phyloP scores from a whole-genome alignment of 1,284 basidiomycete genomes.

The Macrocystidia cucumis region DNA sequence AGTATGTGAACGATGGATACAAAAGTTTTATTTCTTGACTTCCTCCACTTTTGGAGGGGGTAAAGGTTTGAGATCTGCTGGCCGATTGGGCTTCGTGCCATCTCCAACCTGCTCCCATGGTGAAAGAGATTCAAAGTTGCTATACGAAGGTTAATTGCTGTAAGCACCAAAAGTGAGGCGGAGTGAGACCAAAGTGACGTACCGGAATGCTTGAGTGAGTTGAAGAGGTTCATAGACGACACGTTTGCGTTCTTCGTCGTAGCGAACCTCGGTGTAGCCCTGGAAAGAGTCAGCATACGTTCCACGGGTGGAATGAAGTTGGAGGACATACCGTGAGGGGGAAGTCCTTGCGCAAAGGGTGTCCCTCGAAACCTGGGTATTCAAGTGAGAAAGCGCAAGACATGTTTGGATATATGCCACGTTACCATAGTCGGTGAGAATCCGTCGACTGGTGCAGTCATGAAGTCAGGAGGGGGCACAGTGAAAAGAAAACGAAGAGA shows the following conservation, averaged over 20 bases:
- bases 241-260: conserved; percentile 98
- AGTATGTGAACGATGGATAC: conserved; percentile 2
- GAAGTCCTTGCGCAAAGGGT: conserved; percentile 97
- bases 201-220: conserved; percentile 97
- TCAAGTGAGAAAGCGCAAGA: too few species aligned
- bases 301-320: background rate
- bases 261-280: conserved; percentile 97
- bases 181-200: conserved; percentile 13
- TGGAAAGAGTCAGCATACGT: conserved; percentile 15
- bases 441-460: conserved; percentile 85
- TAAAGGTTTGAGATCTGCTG: conserved; percentile 64
- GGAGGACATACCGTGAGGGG: conserved; percentile 82
- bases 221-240: conserved; percentile 98
- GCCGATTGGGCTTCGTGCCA: conserved; percentile 66
- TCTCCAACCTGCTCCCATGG: conserved; percentile 98
- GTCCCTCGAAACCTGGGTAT: conserved; percentile 88
- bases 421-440: conserved; percentile 95
- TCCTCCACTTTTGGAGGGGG: conserved; percentile 63
- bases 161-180: conserved; percentile 3
- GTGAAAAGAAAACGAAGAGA: conserved; percentile 1
- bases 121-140: conserved; percentile 90
- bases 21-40: conserved; percentile 53
- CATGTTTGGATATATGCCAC: too few species aligned
- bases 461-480: conserved; percentile 7
- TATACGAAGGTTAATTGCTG: conserved; percentile 19